Percentiles rank a stretch among this genome's conserved stretches.
Evolutionary conservation across 2,329 filamentous ascomycete genomes (phyloP).

Genomic region (Cordyceps tenuipes): DNA sequence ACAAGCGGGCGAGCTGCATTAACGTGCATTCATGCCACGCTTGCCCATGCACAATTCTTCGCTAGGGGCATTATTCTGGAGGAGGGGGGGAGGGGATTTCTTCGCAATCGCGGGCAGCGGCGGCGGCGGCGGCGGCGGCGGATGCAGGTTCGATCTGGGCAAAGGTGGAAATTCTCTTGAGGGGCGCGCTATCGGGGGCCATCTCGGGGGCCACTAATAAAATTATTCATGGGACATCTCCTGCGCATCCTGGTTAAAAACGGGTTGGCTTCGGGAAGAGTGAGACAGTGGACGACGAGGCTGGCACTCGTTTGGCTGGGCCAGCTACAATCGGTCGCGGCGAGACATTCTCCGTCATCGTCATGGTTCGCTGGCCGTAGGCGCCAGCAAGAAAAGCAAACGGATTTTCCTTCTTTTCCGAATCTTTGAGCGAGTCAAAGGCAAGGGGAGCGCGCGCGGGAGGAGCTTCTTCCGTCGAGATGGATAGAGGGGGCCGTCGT

Average conservation of each 20-base stretch:
- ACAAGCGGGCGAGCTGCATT: constrained; percentile 6
- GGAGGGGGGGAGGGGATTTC: neutral
- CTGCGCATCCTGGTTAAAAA: neutral
- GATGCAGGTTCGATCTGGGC: constrained; percentile 10
- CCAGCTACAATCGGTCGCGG: neutral
- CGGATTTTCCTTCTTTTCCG: neutral
- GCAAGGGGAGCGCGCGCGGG: no score
- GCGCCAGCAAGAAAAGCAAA: neutral
- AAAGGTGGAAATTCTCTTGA: neutral
- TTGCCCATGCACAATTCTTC: neutral
- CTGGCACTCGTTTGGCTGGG: neutral
- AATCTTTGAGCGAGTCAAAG: no score
- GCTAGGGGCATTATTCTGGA: neutral
- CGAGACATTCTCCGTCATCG: neutral
- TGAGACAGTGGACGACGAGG: neutral
- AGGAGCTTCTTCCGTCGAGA: neutral
- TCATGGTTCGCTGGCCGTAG: neutral
- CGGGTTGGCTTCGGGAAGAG: neutral
- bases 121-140: neutral
- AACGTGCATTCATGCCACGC: constrained; percentile 2
- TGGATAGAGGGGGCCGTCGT: neutral
- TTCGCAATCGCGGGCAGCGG: neutral
- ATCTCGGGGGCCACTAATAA: neutral
- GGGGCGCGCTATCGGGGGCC: neutral
- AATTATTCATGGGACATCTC: neutral